Conservation (phyloP, 768 basidiomycete genomes). For the Serendipita sp. region DNA sequence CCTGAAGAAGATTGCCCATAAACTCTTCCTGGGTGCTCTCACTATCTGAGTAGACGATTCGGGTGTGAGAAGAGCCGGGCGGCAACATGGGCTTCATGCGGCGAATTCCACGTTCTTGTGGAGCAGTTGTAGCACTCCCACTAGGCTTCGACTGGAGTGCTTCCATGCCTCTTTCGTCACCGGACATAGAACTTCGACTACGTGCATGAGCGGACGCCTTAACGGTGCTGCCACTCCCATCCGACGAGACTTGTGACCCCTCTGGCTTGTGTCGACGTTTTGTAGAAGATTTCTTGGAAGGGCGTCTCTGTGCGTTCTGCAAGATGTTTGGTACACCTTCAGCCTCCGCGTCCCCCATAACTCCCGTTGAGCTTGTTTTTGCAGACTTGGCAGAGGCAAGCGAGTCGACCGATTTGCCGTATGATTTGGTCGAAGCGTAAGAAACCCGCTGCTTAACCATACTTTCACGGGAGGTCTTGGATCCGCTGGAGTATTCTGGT, state of each 20-base stretch:
- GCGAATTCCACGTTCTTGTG: neutral
- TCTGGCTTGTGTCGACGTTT: neutral
- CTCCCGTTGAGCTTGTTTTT: neutral
- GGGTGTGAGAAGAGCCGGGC: neutral
- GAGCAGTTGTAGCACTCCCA: too few species aligned
- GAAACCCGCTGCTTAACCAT: neutral
- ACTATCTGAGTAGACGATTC: neutral
- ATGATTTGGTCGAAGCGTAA: neutral
- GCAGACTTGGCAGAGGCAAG: neutral
- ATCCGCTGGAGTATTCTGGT: constrained; percentile 2
- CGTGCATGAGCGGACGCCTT: neutral
- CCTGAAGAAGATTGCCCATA: neutral
- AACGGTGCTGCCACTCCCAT: constrained; percentile 1
- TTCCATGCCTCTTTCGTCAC: neutral
- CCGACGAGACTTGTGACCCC: neutral
- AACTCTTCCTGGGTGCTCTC: neutral
- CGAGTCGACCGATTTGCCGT: neutral
- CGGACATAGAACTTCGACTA: neutral
- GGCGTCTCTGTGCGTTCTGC: neutral
- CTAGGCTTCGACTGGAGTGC: too few species aligned
- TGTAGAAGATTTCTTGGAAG: neutral
- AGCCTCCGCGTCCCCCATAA: neutral
- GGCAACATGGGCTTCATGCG: neutral
- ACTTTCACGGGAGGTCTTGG: neutral
- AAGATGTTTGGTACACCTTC: neutral